Base-by-base conservation (phyloP, 305 asterid genomes). In the Striga hermonthica region DNA sequence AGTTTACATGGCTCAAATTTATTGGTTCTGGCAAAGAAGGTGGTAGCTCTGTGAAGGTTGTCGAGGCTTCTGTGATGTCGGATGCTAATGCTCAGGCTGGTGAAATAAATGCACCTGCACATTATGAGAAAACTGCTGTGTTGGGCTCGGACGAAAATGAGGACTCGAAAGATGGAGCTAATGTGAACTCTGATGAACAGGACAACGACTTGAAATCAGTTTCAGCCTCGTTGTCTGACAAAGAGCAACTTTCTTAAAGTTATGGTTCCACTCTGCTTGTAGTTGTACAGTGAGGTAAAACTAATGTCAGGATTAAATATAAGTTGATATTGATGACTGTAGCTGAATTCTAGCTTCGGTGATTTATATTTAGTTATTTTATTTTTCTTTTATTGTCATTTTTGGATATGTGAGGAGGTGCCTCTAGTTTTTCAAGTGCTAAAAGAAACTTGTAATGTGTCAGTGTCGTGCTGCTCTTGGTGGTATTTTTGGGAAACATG, bases 211-310 rank as follows among this genome's bases (percentile, higher is more conserved):
- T 78, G 2, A 72, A 68, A 70, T 80, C 83, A 35, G 37, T 60
- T 59, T 74, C 77, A 36, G 65, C 71, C 73, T 72, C 74, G 39
- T 37, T 57, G 34, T 76, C 81, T 45, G 70, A 65, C 57, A 78
- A 80, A 50, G 73, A 67, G 61, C 74, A 70, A 58, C 75, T 69
- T 61, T 70, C 65, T 75, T 76, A 64, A 71, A 61, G 73, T 54
- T 74, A 34, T 68, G 64, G 67, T 69, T 72, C 75, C 72, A 58
- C 56, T 74, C 66, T 66, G 81, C 81, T 71, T 83, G 73, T 72
- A 82, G 85, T 68, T 83, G 89, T 86, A 85, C 76, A 88, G 80
- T 68, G 81, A 88, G 89, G 89, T 84, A 85, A 77, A 66, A 67
- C 70, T 75, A 61, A 60, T 72, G 73, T 66, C 71, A 22, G 49